Base-by-base conservation (phyloP, 1,284 basidiomycete species). In the Cystobasidium slooffiae region DNA sequence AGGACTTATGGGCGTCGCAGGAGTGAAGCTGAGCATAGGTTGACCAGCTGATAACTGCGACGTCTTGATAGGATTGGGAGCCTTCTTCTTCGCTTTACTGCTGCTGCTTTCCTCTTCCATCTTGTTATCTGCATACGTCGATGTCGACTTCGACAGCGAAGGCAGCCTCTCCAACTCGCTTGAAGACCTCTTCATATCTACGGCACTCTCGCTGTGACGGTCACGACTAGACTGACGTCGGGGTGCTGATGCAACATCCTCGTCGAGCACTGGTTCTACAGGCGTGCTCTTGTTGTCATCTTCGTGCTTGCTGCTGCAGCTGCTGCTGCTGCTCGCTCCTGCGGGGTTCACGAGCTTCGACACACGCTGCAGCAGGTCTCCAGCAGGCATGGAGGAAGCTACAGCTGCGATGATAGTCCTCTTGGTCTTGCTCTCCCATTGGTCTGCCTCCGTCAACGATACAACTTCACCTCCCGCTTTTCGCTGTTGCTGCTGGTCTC, bases 341-440 rank as follows among this genome's bases (percentile, higher is more conserved):
- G 62, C 46, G 46, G 62, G 49, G 47, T 41, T 51, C 41, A 67
- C 64, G 51, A 67, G 64, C 64, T 67, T 67, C 47, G 49, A 12
- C 31, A 67, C 52, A 24, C 64, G 64, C 64, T 52, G 39, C 3
- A 67, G 37, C 12, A 67, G 31, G 14, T 43, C 24, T 6, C 52
- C 52, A 37, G 53, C 53, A 18, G 64, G 64, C 64, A 67, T 67
- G 22, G 56, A 59, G 20, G 56, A 16, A 16, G 14, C 16, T 31
- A 39, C 56, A 59, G 9, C 37, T 41, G 10, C 53, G 20, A 18
- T 37, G 39, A 18, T 6, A 14, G 24, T 24, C 24, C 3, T 37
- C n/a, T 5, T 59, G 37, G 10, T 59, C 14, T 59, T 39, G 37
- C 56, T 39, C 31, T 59, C 56, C 56, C 56, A 41, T 39, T 9